Percentiles rank a stretch among this genome's conserved stretches.
phyloP scores from a whole-genome alignment of 2,329 filamentous ascomycete species.

The Aspergillus sp. region DNA sequence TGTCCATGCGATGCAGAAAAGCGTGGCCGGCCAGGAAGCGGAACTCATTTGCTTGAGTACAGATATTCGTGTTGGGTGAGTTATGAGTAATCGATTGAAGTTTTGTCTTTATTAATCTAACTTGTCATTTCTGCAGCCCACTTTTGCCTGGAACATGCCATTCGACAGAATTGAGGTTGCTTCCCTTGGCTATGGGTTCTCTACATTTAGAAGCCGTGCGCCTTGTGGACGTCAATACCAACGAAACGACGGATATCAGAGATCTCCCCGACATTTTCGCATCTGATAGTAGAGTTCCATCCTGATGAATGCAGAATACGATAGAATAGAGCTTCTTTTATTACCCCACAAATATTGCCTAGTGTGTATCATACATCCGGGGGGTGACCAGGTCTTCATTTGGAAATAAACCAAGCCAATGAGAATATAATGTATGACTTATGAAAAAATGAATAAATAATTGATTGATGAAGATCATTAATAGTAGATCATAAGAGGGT shows the following conservation, averaged over 20 bases:
- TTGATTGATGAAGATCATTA: too few species aligned
- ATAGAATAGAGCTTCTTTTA: background rate
- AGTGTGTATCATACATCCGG: too few species aligned
- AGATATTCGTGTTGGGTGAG: slow-evolving; percentile 55
- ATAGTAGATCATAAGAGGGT: too few species aligned
- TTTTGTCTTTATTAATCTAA: slow-evolving; percentile 1
- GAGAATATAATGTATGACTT: too few species aligned
- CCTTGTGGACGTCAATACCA: slow-evolving; percentile 51
- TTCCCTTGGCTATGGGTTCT: slow-evolving; percentile 47
- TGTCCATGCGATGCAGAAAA: slow-evolving; percentile 52
- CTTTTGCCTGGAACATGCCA: slow-evolving; percentile 53
- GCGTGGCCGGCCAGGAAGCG: slow-evolving; percentile 43
- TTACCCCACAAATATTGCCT: too few species aligned
- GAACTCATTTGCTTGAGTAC: slow-evolving; percentile 54
- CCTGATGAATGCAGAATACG: too few species aligned
- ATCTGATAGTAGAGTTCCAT: slow-evolving; percentile 14
- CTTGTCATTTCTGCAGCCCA: slow-evolving; percentile 34
- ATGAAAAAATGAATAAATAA: too few species aligned
- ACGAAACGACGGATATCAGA: slow-evolving; percentile 52
- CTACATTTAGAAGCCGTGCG: slow-evolving; percentile 50
- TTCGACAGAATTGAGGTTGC: slow-evolving; percentile 51
- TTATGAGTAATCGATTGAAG: slow-evolving; percentile 3
- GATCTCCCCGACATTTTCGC: slow-evolving; percentile 54
- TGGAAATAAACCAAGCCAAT: too few species aligned
- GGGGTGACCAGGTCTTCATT: too few species aligned